These are phyloP conservation scores for Coemansia furcata DNA, from an alignment of 192 early-diverging fungal species.

Conservation along the genomic window DNA sequence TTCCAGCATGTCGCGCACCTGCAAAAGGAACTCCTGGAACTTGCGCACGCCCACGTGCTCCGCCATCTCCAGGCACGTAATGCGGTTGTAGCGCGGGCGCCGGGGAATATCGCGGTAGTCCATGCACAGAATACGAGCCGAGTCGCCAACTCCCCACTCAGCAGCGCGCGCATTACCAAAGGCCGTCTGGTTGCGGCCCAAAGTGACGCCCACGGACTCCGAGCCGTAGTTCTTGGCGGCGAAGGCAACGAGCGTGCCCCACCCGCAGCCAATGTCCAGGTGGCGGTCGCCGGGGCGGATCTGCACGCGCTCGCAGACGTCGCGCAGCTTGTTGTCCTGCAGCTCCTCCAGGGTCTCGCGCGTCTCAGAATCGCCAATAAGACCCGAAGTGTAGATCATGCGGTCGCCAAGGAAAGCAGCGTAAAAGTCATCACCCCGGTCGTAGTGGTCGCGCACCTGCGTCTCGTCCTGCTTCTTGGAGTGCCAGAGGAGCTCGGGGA, in stretches of 20 bases:
- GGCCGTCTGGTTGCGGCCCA: slow-evolving; percentile 87
- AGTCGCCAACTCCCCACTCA: slow-evolving; percentile 74
- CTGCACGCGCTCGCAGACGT: slow-evolving; percentile 82
- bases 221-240: slow-evolving; percentile 87
- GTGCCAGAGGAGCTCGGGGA: slow-evolving; percentile 97
- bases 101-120: slow-evolving; percentile 97
- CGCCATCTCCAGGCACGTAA: slow-evolving; percentile 98
- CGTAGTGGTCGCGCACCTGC: slow-evolving; percentile 97
- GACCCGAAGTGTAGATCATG: slow-evolving; percentile 97
- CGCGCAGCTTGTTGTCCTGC: slow-evolving; percentile 93
- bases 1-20: slow-evolving; percentile 92
- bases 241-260: slow-evolving; percentile 90
- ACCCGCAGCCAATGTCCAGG: slow-evolving; percentile 98
- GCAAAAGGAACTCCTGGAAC: slow-evolving; percentile 85
- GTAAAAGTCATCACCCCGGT: slow-evolving; percentile 98
- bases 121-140: slow-evolving; percentile 83
- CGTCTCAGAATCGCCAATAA: slow-evolving; percentile 71
- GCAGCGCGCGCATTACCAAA: slow-evolving; percentile 84
- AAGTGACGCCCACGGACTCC: slow-evolving; percentile 90
- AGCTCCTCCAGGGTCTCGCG: slow-evolving; percentile 89
- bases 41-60: slow-evolving; percentile 97
- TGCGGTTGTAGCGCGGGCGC: slow-evolving; percentile 88
- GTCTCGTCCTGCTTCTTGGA: slow-evolving; percentile 96
- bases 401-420: slow-evolving; percentile 87
- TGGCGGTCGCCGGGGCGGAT: slow-evolving; percentile 84